Conservation (phyloP, 192 early-diverging fungal species). For the Coemansia sp. region DNA sequence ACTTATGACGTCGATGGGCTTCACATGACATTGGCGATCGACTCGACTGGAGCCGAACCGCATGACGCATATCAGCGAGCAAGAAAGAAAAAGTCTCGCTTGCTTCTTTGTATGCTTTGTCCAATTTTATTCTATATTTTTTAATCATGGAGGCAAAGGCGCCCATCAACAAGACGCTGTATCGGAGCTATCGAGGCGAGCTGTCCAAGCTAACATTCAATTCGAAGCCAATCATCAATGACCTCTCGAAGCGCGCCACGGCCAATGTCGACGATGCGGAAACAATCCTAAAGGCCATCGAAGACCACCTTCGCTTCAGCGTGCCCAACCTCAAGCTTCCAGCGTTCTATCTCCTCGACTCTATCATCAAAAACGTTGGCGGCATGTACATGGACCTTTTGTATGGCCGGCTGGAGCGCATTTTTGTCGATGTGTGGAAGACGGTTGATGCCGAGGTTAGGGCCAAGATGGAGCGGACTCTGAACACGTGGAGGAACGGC, state of each 20-base stretch:
- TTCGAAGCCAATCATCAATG: conserved; percentile 89
- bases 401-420: conserved; percentile 64
- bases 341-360: conserved; percentile 88
- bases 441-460: conserved; percentile 64
- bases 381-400: conserved; percentile 72
- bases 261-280: conserved; percentile 65
- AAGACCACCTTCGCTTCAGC: conserved; percentile 44
- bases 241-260: conserved; percentile 81
- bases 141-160: neutral
- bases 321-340: conserved; percentile 68
- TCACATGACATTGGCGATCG: neutral
- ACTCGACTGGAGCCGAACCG: neutral
- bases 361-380: conserved; percentile 94
- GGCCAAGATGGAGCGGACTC: conserved; percentile 69
- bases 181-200: conserved; percentile 60
- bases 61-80: neutral
- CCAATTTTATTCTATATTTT: neutral
- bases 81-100: neutral
- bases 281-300: conserved; percentile 76
- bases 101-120: neutral
- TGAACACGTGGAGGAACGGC: conserved; percentile 79
- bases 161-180: conserved; percentile 47
- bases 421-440: conserved; percentile 76
- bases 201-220: conserved; percentile 86
- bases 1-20: neutral